Evolutionary conservation across 2,329 filamentous ascomycete genomes (phyloP).

Genomic region (Fusarium anthophilum): DNA sequence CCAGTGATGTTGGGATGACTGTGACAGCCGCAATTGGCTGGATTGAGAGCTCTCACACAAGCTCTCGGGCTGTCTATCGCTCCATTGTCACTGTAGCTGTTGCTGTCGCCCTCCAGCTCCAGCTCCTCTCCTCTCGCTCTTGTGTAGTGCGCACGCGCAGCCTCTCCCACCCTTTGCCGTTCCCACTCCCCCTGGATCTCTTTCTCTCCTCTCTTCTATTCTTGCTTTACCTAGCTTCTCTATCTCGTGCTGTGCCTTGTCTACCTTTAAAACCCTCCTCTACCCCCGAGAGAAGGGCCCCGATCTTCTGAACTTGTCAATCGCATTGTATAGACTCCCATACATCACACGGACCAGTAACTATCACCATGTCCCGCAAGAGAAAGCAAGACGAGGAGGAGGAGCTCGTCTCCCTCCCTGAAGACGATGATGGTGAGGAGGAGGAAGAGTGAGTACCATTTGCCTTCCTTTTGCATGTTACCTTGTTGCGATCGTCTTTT

Average conservation of each 20-base stretch:
- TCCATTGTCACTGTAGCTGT: slow-evolving; percentile 5
- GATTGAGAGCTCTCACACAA: slow-evolving; percentile 27
- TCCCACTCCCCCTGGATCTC: slow-evolving; percentile 34
- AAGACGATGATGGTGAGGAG: slow-evolving; percentile 61
- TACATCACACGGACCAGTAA: slow-evolving; percentile 8
- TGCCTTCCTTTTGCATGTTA: neutral
- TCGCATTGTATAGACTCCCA: slow-evolving; percentile 10
- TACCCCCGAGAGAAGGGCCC: slow-evolving; percentile 18
- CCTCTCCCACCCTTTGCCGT: slow-evolving; percentile 37
- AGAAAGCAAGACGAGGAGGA: slow-evolving; percentile 64
- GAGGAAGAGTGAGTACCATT: slow-evolving; percentile 62
- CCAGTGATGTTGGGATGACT: slow-evolving; percentile 33
- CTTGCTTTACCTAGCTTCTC: slow-evolving; percentile 20
- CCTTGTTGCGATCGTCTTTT: slow-evolving; percentile 9
- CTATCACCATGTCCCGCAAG: slow-evolving; percentile 60
- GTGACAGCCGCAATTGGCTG: slow-evolving; percentile 32
- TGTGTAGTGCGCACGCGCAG: slow-evolving; percentile 25
- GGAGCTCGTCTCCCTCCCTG: slow-evolving; percentile 64
- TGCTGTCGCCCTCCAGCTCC: slow-evolving; percentile 7
- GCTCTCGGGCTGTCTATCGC: slow-evolving; percentile 24
- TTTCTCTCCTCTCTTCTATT: slow-evolving; percentile 24
- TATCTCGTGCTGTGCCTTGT: slow-evolving; percentile 29
- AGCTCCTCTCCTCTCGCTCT: slow-evolving; percentile 5
- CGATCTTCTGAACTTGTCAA: slow-evolving; percentile 10
- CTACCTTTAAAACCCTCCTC: slow-evolving; percentile 28